Base-by-base conservation (phyloP, 2,329 filamentous ascomycete genomes). In the Monosporascus sp. region DNA sequence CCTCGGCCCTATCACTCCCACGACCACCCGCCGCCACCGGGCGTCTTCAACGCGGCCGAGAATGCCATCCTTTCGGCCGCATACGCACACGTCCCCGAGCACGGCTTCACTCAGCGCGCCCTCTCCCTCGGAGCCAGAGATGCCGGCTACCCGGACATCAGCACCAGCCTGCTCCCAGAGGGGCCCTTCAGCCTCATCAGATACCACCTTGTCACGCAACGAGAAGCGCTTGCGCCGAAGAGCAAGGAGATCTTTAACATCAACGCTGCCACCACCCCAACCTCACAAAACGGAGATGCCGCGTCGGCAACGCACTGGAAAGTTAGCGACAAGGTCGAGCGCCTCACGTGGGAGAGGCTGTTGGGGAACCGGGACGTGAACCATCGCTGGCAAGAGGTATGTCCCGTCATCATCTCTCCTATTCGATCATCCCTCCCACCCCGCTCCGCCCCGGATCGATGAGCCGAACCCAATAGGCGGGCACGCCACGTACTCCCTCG, bases 121-220 rank as follows among this genome's bases (percentile, higher is more conserved):
- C 79, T 99, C 9, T 81, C 82, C 44, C 80, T 88, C 22, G 94
- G 93, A 56, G 90, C 90, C 56, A 85, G 85, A 64, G 91, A 96
- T 65, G 85, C 86, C 19, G 91, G 92, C 45, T 96, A 93, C 69
- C 84, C 91, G 50, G 89, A 94, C 67, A 91, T 93, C 54, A 92
- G 89, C 55, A 84, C 89, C 9, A 92, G 91, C 65, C 76, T 97
- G 20, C 84, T 99, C 52, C 85, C 90, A 1, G 80, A 86, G 43
- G 90, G 89, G 7, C 81, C 86, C 22, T 96, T 96, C 72, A 87
- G 89, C 62, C 78, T 99, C 27, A 85, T 97, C 60, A 80, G 81
- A 38, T 95, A 87, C 68, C 87, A 95, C 68, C 79, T 95, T 16
- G 78, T 86, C 45, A 83, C 75, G 11, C 83, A 88, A 68, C 80